phyloP scores from a whole-genome alignment of 352 stramenopile genomes.

The Pythium plurisporium region DNA sequence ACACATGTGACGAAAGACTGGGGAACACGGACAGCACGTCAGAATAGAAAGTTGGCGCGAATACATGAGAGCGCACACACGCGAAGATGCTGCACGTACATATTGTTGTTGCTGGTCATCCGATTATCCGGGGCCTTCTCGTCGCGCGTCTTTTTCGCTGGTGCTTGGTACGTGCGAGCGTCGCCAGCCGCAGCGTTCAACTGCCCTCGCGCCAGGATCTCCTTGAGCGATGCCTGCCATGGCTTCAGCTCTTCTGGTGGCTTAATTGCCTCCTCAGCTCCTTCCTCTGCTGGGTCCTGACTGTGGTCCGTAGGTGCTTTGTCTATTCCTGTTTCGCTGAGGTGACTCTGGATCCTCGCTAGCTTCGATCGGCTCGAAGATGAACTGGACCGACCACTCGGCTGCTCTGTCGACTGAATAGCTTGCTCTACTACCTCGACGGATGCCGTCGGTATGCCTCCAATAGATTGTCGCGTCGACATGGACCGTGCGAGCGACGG shows the following conservation, averaged over 20 bases:
- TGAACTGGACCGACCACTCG: neutral
- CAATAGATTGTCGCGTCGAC: constrained; percentile 25
- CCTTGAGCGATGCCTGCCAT: constrained; percentile 60
- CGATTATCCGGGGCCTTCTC: neutral
- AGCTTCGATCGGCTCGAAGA: constrained; percentile 1
- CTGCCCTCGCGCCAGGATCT: constrained; percentile 44
- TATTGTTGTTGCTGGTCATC: constrained; percentile 5
- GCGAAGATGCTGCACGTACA: neutral
- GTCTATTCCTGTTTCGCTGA: neutral
- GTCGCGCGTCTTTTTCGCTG: neutral
- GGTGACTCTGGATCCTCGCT: neutral
- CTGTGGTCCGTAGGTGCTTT: neutral
- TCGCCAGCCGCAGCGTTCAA: neutral
- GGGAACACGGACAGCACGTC: no score
- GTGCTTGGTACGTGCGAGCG: neutral
- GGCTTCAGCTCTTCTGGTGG: constrained; percentile 19
- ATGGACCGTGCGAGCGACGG: constrained; percentile 32
- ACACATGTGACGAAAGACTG: constrained; percentile 14
- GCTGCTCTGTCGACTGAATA: no score
- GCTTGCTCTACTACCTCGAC: neutral
- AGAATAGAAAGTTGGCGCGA: no score
- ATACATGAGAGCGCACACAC: no score
- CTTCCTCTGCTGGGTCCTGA: no score
- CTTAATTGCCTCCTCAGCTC: neutral
- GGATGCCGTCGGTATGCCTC: neutral